Evolutionary conservation across 2,329 filamentous ascomycete species (phyloP), one percentile per base, ranked within the genome.

Genomic region (Beauveria medogensis): DNA sequence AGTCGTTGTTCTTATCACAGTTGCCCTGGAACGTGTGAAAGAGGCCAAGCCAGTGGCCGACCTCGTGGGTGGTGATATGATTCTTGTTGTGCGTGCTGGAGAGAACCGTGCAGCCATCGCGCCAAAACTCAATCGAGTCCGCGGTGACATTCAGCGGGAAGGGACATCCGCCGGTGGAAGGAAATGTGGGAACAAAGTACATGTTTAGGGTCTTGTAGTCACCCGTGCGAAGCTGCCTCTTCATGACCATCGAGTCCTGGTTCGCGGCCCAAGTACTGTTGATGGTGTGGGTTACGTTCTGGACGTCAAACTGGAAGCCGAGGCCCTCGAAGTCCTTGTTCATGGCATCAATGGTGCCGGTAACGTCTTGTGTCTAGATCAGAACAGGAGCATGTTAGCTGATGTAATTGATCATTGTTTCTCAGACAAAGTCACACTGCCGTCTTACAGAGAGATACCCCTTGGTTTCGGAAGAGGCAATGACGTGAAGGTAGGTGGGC

Each of bases 211-310:
- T 68, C 26, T 62, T 63, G 69, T 80, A 80, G 61, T 71, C 71
- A 52, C 79, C 78, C 69, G 76, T 72, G 62, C 76, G 77, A 10
- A 81, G 77, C 28, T 72, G 66, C 44, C 62, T 67, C 73, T 80
- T 80, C 78, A 80, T 80, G 2, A 65, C 69, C 56, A 71, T 57
- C 62, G 78, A 74, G n/a, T 66, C 63, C 2, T 70, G 69, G 26
- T 77, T 78, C 16, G 62, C 64, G 34, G 77, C 77, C 78, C 79
- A 83, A 66, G 69, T 69, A 22, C 69, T 44, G 72, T 82, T 81
- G 66, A 80, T 69, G 41, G 79, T 80, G 64, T 72, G 76, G 60
- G 75, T 74, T 22, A 70, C 77, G 58, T 71, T 72, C 22, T 74
- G 70, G 46, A 80, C 73, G 28, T 71, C 73, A 69, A 82, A 83